Evolutionary conservation across 2,329 filamentous ascomycete genomes (phyloP), one percentile per base, ranked within the genome.

Genomic region (Colletotrichum simmondsii): DNA sequence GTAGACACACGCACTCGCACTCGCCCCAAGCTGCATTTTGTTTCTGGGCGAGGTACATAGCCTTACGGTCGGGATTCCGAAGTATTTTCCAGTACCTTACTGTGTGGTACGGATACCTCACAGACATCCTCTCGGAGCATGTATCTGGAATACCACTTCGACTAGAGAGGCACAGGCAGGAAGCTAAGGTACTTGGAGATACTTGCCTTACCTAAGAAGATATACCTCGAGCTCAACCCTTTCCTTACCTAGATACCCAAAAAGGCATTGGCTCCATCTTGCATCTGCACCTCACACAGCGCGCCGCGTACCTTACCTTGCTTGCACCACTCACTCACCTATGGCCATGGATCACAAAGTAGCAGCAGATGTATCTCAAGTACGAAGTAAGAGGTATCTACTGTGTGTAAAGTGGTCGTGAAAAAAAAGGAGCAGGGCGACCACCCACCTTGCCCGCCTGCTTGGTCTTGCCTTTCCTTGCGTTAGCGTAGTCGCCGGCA

Each of bases 401-500:
- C 32, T 12, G 32, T 35, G 32, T 35, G 37, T 42, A 42, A 16
- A 14, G 37, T 19, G 37, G 37, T 42, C 14, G 37, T 42, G 14
- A 32, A 32, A 32, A 42, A 37, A 42, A 42, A 42, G 37, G 42
- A 49, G 42, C 42, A 49, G 42, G 42, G 42, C 37, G 37, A 53
- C 12, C 16, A 46, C 58, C 42, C 37, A 32, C 28, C 46, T 52
- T 52, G 16, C 60, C 60, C 30, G 22, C 37, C 19, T 49, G 35
- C 42, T 42, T 52, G 14, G 42, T 10, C 60, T 53, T 53, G 60
- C 60, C 60, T 63, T 52, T 46, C 49, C 46, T 35, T 37, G 61
- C 61, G 28, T 65, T 56, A 46, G 52, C 42, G 62, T 57, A 22
- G 28, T 22, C 62, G 49, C 62, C 49, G 32, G 62, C 62, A 57